Evolutionary conservation across 148 eudicot genomes (phyloP).

Genomic region (Chenopodium suecicum): DNA sequence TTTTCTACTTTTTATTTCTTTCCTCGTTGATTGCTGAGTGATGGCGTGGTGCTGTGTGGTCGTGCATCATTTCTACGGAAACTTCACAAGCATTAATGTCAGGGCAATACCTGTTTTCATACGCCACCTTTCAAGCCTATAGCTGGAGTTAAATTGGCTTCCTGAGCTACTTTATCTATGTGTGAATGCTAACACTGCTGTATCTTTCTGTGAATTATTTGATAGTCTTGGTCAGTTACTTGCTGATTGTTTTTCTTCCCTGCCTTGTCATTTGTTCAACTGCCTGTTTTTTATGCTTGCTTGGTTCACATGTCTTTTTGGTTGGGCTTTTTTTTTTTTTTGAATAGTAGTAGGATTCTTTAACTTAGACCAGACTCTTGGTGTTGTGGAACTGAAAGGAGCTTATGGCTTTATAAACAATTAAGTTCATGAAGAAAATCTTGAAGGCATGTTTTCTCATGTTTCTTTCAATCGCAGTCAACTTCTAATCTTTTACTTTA

Average conservation of each 20-base stretch:
- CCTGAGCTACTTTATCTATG: neutral
- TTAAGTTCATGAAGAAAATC: neutral
- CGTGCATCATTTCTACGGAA: neutral
- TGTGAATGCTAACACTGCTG: neutral
- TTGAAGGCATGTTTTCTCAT: constrained; percentile 8
- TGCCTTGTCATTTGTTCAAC: neutral
- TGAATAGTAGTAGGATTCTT: neutral
- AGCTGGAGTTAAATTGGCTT: neutral
- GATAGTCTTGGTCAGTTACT: neutral
- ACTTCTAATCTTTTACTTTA: constrained; percentile 12
- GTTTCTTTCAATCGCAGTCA: neutral
- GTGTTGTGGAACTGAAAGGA: neutral
- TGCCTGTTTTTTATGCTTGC: neutral
- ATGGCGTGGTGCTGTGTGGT: neutral
- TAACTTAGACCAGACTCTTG: neutral
- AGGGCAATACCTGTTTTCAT: neutral
- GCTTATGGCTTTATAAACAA: neutral
- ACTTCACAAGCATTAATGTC: constrained; percentile 6
- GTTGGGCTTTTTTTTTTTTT: neutral
- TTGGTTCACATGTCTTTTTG: neutral
- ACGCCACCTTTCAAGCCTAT: neutral
- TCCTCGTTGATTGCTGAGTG: too few species aligned
- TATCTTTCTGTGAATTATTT: neutral
- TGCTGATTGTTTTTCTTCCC: neutral
- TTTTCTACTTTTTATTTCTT: neutral